Evolutionary conservation across 2,329 filamentous ascomycete species (phyloP).

Genomic region (Falciphora oryzae): DNA sequence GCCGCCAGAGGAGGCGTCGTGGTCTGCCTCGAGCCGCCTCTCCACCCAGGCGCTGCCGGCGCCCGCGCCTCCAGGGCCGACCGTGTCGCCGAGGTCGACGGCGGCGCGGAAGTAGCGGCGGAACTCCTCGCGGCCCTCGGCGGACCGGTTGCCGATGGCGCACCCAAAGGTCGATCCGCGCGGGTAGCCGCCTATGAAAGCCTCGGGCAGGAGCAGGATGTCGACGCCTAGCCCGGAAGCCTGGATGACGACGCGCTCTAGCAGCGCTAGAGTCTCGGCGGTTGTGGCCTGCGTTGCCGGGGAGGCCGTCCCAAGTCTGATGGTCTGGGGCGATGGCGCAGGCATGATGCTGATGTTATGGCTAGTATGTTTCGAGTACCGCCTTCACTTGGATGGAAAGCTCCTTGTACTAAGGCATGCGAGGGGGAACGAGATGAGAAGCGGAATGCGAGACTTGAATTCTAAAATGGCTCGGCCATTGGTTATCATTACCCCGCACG

Average conservation of each 20-base stretch:
- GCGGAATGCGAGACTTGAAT: too few species aligned
- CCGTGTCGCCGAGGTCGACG: constrained; percentile 78
- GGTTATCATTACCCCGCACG: too few species aligned
- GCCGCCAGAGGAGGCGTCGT: background rate
- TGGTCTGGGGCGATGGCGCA: constrained; percentile 18
- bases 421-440: too few species aligned
- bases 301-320: constrained; percentile 51
- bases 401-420: too few species aligned
- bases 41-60: constrained; percentile 68
- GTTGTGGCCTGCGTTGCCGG: constrained; percentile 46
- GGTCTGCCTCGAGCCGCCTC: constrained; percentile 31
- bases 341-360: background rate
- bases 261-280: constrained; percentile 56
- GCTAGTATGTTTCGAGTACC: background rate
- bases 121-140: constrained; percentile 73
- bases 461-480: too few species aligned
- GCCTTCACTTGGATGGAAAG: too few species aligned
- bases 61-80: constrained; percentile 51
- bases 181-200: constrained; percentile 87
- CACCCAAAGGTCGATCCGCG: constrained; percentile 74
- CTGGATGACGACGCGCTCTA: constrained; percentile 55
- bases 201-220: constrained; percentile 84
- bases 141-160: constrained; percentile 62
- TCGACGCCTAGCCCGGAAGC: constrained; percentile 55
- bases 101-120: constrained; percentile 72